Percentiles rank a stretch among this genome's conserved stretches.
phyloP scores from a whole-genome alignment of 352 stramenopile species.

The Phytophthora sojae region DNA sequence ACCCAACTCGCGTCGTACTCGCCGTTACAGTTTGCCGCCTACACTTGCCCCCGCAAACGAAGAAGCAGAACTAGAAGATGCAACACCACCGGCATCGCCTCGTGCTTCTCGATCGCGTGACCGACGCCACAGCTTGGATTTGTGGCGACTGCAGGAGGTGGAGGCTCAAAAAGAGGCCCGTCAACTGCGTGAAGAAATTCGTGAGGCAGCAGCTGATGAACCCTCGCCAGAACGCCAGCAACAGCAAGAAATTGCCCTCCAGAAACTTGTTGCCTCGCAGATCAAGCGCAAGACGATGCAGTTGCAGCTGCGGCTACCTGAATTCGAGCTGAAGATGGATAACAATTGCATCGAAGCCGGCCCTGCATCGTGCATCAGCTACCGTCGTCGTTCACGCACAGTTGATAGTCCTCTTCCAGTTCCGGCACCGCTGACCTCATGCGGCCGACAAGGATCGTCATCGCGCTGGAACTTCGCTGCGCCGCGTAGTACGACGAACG shows the following conservation, averaged over 20 bases:
- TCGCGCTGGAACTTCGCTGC: slow-evolving; percentile 36
- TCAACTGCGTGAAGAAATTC: slow-evolving; percentile 65
- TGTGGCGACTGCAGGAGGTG: slow-evolving; percentile 57
- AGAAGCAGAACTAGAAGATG: slow-evolving; percentile 20
- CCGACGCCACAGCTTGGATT: slow-evolving; percentile 57
- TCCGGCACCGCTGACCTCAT: slow-evolving; percentile 33
- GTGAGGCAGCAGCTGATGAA: slow-evolving; percentile 57
- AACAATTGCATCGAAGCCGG: slow-evolving; percentile 38
- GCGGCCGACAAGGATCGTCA: slow-evolving; percentile 20
- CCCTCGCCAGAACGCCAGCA: slow-evolving; percentile 75
- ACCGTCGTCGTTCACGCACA: slow-evolving; percentile 28
- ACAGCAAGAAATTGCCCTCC: slow-evolving; percentile 75
- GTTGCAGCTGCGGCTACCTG: slow-evolving; percentile 55
- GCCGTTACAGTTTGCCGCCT: slow-evolving; percentile 35
- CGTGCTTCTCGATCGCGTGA: slow-evolving; percentile 39
- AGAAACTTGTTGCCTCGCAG: slow-evolving; percentile 71
- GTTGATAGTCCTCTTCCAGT: slow-evolving; percentile 26
- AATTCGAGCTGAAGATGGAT: slow-evolving; percentile 45
- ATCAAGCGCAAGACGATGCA: slow-evolving; percentile 67
- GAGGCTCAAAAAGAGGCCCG: slow-evolving; percentile 49
- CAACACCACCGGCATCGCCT: slow-evolving; percentile 39
- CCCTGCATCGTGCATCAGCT: slow-evolving; percentile 33
- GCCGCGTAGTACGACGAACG: slow-evolving; percentile 30
- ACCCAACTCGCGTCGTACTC: slow-evolving; percentile 39
- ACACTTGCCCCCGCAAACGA: slow-evolving; percentile 34